phyloP scores from a whole-genome alignment of 768 basidiomycete species.

The Trametes cubensis region DNA sequence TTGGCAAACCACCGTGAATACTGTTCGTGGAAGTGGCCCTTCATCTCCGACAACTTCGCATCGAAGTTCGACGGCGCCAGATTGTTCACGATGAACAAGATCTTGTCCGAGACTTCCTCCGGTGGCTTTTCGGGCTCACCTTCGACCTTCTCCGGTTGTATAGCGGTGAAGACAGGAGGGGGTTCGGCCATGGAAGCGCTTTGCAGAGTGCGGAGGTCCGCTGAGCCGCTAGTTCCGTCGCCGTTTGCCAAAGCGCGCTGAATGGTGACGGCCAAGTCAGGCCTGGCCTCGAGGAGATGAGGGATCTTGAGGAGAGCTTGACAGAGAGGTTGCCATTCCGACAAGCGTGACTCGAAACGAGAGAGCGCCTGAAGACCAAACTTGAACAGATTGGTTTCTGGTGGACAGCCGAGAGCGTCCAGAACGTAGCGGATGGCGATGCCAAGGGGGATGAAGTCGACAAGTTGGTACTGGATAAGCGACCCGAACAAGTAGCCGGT shows the following conservation, averaged over 20 bases:
- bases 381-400: conserved; percentile 91
- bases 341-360: conserved; percentile 82
- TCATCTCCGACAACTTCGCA: conserved; percentile 84
- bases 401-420: conserved; percentile 88
- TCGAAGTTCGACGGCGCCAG: conserved; percentile 94
- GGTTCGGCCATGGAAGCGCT: conserved; percentile 35
- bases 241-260: conserved; percentile 68
- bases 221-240: conserved; percentile 43
- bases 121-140: conserved; percentile 68
- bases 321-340: conserved; percentile 93
- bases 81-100: conserved; percentile 98
- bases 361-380: conserved; percentile 92
- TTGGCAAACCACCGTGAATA: conserved; percentile 96
- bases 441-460: conserved; percentile 92
- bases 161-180: conserved; percentile 70
- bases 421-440: conserved; percentile 97
- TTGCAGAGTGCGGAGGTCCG: conserved; percentile 44
- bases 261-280: conserved; percentile 74
- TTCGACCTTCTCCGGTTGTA: conserved; percentile 71
- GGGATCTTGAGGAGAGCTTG: conserved; percentile 86
- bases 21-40: conserved; percentile 76
- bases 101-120: conserved; percentile 88
- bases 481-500: conserved; percentile 97
- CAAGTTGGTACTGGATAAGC: conserved; percentile 89
- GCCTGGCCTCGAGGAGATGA: conserved; percentile 81